Conservation (phyloP, 148 eudicot genomes). For the Bassia scoparia region DNA sequence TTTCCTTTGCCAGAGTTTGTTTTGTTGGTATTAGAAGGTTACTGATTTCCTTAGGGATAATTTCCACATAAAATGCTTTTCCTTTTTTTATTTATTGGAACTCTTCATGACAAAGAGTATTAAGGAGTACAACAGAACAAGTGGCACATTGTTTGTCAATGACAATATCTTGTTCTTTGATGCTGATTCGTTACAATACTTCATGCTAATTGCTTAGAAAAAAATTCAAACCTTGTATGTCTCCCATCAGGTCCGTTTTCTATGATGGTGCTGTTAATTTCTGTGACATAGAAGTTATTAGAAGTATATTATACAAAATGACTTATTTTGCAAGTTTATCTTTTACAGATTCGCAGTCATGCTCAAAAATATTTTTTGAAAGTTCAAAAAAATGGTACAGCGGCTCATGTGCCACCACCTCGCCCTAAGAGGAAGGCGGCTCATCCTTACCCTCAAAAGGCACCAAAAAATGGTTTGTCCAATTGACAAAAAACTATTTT, state of each 20-base stretch:
- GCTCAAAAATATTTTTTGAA: conserved; percentile 92
- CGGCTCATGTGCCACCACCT: conserved; percentile 92
- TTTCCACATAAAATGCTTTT: not conserved
- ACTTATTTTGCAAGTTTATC: not conserved
- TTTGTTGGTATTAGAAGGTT: not conserved
- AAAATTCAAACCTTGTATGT: not conserved
- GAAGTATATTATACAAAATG: not conserved
- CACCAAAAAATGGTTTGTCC: conserved; percentile 75
- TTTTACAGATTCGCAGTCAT: conserved; percentile 78
- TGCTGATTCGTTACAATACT: not conserved
- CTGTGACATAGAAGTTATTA: not conserved
- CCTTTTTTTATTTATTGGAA: not conserved
- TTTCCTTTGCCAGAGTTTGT: not conserved
- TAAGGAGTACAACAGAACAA: not conserved
- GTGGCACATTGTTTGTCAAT: not conserved
- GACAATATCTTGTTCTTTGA: not conserved
- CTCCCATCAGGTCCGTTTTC: not conserved
- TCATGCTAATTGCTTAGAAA: not conserved
- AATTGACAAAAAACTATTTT: not conserved
- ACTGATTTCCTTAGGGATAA: not conserved
- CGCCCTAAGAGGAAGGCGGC: conserved; percentile 93
- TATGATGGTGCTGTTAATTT: not conserved
- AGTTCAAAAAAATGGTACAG: conserved; percentile 85
- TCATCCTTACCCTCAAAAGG: conserved; percentile 93
- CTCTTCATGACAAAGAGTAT: not conserved